Conservation (phyloP, 495 filamentous ascomycete species). For the Hyaloscypha variabilis region DNA sequence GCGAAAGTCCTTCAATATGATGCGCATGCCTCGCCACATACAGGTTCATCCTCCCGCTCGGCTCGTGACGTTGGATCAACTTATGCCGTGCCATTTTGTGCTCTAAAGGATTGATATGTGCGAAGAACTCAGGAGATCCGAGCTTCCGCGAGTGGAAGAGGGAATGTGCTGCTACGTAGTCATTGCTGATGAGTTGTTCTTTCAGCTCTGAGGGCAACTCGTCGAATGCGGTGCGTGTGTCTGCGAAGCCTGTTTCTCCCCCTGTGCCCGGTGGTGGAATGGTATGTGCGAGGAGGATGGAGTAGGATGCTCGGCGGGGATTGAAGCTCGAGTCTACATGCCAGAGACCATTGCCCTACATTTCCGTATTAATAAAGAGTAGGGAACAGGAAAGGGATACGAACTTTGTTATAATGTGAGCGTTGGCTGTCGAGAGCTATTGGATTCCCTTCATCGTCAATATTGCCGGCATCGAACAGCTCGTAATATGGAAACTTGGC, state of each 20-base stretch:
- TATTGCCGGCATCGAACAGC: constrained; percentile 63
- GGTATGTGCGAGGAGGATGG: constrained; percentile 51
- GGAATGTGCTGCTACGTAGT: constrained; percentile 58
- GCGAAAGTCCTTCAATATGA: constrained; percentile 53
- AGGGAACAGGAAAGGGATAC: background rate
- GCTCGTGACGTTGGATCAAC: constrained; percentile 55
- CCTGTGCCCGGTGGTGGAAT: constrained; percentile 54
- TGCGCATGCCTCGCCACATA: constrained; percentile 59
- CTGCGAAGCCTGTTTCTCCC: constrained; percentile 61
- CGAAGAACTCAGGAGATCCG: constrained; percentile 53
- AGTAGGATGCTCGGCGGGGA: constrained; percentile 58
- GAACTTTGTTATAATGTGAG: constrained; percentile 32
- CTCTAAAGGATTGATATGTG: constrained; percentile 44
- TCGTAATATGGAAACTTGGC: constrained; percentile 40
- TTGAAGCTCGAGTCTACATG: constrained; percentile 64
- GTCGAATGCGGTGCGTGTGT: constrained; percentile 56
- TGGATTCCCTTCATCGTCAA: constrained; percentile 44
- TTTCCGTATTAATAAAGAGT: background rate
- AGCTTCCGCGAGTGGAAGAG: constrained; percentile 56
- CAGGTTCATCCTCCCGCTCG: constrained; percentile 53
- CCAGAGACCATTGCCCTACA: constrained; percentile 57
- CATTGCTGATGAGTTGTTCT: constrained; percentile 39
- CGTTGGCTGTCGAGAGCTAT: constrained; percentile 43
- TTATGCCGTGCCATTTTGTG: constrained; percentile 51
- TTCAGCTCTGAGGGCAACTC: constrained; percentile 46